Conservation (phyloP, 2,329 filamentous ascomycete species). For the Penicillium sp. region DNA sequence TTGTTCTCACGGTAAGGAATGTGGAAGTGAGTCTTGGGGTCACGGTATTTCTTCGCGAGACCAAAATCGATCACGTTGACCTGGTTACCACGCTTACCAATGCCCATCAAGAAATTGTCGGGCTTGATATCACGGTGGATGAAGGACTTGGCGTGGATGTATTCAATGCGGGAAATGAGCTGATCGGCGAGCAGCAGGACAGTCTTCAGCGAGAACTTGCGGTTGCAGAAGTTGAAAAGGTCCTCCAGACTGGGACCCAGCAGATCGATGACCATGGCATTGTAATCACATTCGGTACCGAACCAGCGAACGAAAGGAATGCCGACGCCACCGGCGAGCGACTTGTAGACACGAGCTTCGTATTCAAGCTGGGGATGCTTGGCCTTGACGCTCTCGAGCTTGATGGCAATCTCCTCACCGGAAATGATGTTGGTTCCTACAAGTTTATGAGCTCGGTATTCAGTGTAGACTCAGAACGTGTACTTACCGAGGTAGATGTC, state of each 20-base stretch:
- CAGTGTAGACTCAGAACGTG: background rate
- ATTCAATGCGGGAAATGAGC: constrained; percentile 98
- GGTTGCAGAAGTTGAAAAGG: constrained; percentile 99
- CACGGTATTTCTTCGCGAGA: constrained; percentile 98
- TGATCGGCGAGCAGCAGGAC: constrained; percentile 94
- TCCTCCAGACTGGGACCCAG: constrained; percentile 95
- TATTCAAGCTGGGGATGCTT: constrained; percentile 99
- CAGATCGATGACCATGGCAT: constrained; percentile 98
- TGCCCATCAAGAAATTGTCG: constrained; percentile 99
- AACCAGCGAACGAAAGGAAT: constrained; percentile 99
- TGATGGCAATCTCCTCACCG: constrained; percentile 98
- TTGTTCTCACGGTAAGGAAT: constrained; percentile 99
- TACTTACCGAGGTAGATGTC: constrained; percentile 84
- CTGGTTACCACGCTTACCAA: constrained; percentile 98
- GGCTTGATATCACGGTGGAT: constrained; percentile 99
- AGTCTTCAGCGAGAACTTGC: constrained; percentile 98
- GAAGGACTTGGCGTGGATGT: constrained; percentile 99
- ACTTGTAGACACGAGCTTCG: constrained; percentile 85
- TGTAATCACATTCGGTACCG: constrained; percentile 98
- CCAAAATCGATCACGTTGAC: constrained; percentile 99
- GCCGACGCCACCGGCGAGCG: constrained; percentile 89
- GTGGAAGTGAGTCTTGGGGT: constrained; percentile 99
- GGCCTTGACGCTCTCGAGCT: constrained; percentile 98
- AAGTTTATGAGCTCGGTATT: constrained; percentile 12
- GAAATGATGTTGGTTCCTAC: constrained; percentile 98